Percentiles rank a stretch among this genome's conserved stretches.
These are phyloP conservation scores for Asterochloris sp. DNA, from an alignment of 139 green algal genomes.

Conservation along the genomic window DNA sequence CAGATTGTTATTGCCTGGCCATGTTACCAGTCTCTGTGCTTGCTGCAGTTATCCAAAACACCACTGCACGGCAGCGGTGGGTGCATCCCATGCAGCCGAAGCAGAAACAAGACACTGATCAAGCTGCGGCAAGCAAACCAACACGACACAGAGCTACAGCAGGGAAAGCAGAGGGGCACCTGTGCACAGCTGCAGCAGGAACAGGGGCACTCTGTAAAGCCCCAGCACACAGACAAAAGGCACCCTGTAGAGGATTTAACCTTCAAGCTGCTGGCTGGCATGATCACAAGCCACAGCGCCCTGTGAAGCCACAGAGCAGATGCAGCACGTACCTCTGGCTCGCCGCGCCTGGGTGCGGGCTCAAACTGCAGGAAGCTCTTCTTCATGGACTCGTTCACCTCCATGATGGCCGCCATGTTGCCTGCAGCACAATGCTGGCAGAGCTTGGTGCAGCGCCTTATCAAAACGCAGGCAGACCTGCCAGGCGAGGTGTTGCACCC, in stretches of 20 bases:
- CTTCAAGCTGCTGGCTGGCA: background rate
- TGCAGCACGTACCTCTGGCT: slow-evolving; percentile 69
- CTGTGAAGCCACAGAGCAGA: background rate
- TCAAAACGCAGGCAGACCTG: no score
- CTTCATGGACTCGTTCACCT: slow-evolving; percentile 91
- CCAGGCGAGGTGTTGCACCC: no score
- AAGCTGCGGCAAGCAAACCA: background rate
- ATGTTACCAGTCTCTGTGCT: no score
- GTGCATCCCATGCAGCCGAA: background rate
- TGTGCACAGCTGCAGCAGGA: no score
- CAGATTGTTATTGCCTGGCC: no score
- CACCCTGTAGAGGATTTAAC: no score
- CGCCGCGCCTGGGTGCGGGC: slow-evolving; percentile 85
- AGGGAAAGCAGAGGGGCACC: no score
- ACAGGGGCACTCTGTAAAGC: no score
- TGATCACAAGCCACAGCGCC: background rate
- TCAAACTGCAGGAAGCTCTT: slow-evolving; percentile 94
- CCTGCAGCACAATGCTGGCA: slow-evolving; percentile 36
- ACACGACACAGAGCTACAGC: background rate
- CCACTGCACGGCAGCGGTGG: background rate
- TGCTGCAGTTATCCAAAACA: background rate
- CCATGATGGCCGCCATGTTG: slow-evolving; percentile 98
- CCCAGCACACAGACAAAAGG: no score
- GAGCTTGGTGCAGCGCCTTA: background rate
- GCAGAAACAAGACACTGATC: background rate